Base-by-base conservation (phyloP, 1,284 basidiomycete genomes). In the Cryptococcus hybrid region DNA sequence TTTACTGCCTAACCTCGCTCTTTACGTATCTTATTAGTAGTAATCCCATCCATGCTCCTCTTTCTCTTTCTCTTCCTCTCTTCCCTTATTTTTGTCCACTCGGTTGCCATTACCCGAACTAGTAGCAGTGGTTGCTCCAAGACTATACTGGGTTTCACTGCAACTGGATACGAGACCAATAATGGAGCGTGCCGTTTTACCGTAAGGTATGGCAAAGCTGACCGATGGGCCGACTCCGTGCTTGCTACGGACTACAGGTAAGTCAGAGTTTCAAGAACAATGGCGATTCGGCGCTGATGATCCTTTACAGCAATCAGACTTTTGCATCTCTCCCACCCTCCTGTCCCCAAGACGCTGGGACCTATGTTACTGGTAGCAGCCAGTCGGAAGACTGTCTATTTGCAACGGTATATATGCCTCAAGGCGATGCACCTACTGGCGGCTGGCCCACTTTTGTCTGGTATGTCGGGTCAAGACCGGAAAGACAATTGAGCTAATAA, bases 371-470 rank as follows among this genome's bases (percentile, higher is more conserved):
- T 18, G 82, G 84, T 2, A 67, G 78, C 0, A 82, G 79, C 61
- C 82, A 83, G 49, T 68, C 67, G 2, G 90, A 92, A 72, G 88
- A 92, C 71, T 92, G 90, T 70, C 79, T 92, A 45, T 88, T 85
- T 9, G 84, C 88, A 78, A 76, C 88, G 9, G 74, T 90, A 37
- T 91, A 90, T 71, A 84, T 86, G 0, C 89, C 89, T n/a, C 63
- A 73, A 5, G 61, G 64, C 67, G 59, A 56, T 76, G 75, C 52
- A 69, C 56, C 47, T 46, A 58, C 61, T 47, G 67, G 73, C 46
- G 82, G 49, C 37, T 60, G 81, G 18, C 75, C 88, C 2, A 84
- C 84, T 0, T 71, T 89, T 58, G 76, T 88, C 59, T 90, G 88
- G 88, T 76, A 44, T 59, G 71, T 66, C 3, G 18, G 9, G 18